These are phyloP conservation scores for Chlorella vulgaris DNA, from an alignment of 139 green algal genomes.

Conservation along the genomic window DNA sequence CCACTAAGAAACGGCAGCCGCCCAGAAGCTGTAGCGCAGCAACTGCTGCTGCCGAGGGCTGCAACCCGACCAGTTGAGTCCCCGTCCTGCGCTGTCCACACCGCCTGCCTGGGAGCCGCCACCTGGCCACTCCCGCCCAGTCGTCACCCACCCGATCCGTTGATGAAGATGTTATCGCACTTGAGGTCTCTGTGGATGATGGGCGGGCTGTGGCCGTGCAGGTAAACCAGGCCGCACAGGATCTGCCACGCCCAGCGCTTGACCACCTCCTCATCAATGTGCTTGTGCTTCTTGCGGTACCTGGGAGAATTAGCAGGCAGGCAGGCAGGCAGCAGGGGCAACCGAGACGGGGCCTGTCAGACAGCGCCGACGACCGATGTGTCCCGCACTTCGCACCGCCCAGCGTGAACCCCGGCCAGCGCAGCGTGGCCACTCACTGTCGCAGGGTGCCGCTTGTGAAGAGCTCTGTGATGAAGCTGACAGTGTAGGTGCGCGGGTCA, in stretches of 20 bases:
- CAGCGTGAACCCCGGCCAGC: background rate
- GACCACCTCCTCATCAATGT: slow-evolving; percentile 87
- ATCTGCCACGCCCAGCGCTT: slow-evolving; percentile 98
- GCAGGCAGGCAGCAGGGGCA: background rate
- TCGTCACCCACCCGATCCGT: slow-evolving; percentile 64
- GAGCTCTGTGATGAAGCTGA: slow-evolving; percentile 99
- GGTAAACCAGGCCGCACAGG: slow-evolving; percentile 95
- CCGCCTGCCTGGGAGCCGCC: background rate
- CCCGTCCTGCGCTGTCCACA: background rate
- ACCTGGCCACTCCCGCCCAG: background rate
- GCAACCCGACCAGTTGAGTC: no score
- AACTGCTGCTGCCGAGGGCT: no score
- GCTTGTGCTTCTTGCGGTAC: slow-evolving; percentile 95
- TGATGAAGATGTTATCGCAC: slow-evolving; percentile 97
- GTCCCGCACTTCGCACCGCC: no score
- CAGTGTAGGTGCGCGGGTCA: slow-evolving; percentile 81
- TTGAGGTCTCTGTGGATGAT: slow-evolving; percentile 95
- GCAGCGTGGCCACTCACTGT: slow-evolving; percentile 72
- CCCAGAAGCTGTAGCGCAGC: no score
- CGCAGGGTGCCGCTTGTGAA: slow-evolving; percentile 97
- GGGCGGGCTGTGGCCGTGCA: slow-evolving; percentile 90
- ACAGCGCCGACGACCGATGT: no score
- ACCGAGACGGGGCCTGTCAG: background rate
- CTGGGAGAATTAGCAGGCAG: slow-evolving; percentile 48
- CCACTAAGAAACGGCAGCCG: no score